Evolutionary conservation across 2,329 filamentous ascomycete species (phyloP), one percentile per base, ranked within the genome.

Genomic region (Oidium heveae): DNA sequence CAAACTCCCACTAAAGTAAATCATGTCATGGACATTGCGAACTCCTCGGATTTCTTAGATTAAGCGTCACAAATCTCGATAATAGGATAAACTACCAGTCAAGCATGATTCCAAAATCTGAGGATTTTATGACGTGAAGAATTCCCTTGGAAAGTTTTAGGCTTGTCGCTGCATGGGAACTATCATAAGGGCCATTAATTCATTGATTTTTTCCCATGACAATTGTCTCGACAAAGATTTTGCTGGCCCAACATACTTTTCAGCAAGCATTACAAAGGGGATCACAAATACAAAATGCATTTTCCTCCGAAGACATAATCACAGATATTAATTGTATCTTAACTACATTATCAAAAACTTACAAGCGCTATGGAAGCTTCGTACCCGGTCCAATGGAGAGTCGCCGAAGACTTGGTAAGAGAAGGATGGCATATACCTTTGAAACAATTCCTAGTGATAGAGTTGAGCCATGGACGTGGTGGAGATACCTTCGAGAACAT

Each of bases 261-360:
- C 39, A 33, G 10, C 22, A 32, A 46, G 39, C 28, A 18, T 37
- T 46, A 13, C 39, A 46, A 46, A 28, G 39, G 2, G 20, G 41
- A 44, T 15, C 34, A 54, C 41, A 43, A 37, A 74, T 53, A 66
- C 69, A 46, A 62, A 79, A 59, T 82, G 78, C 76, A 71, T 82
- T 58, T 18, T 41, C 5, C n/a, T 72, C 73, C 33, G 79, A 83
- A 60, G 69, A 74, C 49, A 16, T 41, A 16, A 16, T 41, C 37
- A 65, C 67, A 24, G 65, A 67, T 54, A 71, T 72, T 2, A 75
- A 78, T 59, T 68, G 71, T 50, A 67, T 69, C 18, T 73, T 69
- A 61, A 69, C 63, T 53, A 58, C 61, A 41, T 57, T 63, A 1
- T 67, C 66, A 20, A 60, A 57, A 41, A 57, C 59, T n/a, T 52